These are phyloP conservation scores for Ophiostoma ulmi DNA, from an alignment of 2,329 filamentous ascomycete species.

Conservation along the genomic window DNA sequence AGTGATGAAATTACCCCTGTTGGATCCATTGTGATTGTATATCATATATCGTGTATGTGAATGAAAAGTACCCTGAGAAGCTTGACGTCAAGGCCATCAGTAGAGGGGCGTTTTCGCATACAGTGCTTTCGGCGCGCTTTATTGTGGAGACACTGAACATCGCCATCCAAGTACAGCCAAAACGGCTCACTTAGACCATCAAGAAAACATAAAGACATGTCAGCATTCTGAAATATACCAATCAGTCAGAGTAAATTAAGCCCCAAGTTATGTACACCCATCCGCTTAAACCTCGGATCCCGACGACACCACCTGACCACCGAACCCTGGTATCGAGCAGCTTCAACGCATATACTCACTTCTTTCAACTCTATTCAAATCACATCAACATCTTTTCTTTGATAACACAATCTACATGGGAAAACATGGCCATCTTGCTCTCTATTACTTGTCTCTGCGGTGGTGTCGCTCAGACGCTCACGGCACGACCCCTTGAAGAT, in stretches of 20 bases:
- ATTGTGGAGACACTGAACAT: not conserved
- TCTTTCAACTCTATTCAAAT: not conserved
- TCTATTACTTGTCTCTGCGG: not conserved
- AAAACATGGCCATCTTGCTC: not conserved
- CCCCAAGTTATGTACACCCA: not conserved
- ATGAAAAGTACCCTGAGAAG: not conserved
- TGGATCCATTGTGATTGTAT: not conserved
- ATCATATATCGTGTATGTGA: not conserved
- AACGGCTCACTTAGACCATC: not conserved
- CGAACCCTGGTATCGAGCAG: not conserved
- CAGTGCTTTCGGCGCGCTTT: slow-evolving; percentile 1
- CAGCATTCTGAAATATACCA: too few species aligned
- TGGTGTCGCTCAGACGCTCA: slow-evolving; percentile 19
- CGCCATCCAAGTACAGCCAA: not conserved
- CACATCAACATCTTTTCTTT: not conserved
- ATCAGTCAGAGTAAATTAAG: too few species aligned
- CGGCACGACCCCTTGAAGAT: not conserved
- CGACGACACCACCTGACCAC: not conserved
- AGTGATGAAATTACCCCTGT: not conserved
- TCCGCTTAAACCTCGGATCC: slow-evolving; percentile 3
- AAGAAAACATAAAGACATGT: not conserved
- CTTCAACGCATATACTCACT: not conserved
- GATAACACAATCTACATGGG: not conserved
- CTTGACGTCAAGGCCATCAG: not conserved
- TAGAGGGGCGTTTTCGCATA: not conserved